These are phyloP conservation scores for Aspergillus uvarum DNA, from an alignment of 2,329 filamentous ascomycete species.

Conservation along the genomic window DNA sequence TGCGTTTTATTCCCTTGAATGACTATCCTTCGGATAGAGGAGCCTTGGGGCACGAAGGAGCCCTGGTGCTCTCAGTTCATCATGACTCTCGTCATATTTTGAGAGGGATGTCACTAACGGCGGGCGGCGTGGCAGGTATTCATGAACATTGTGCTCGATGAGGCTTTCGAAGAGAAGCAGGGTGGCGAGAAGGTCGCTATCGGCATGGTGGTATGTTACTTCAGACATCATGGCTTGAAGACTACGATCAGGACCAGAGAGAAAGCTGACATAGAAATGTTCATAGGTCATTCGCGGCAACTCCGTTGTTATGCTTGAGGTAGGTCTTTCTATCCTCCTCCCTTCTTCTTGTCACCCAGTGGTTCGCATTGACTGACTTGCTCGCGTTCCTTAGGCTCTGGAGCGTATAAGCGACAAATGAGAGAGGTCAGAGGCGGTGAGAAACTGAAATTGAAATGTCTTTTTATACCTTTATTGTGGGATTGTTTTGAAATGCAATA, in stretches of 20 bases:
- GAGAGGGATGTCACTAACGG: too few relatives aligned
- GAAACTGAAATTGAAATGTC: slow-evolving; percentile 19
- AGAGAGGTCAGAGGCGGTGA: slow-evolving; percentile 13
- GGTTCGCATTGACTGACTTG: neutral
- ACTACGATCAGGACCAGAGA: neutral
- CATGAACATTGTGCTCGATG: slow-evolving; percentile 95
- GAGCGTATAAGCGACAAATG: slow-evolving; percentile 47
- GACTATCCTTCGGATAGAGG: too few relatives aligned
- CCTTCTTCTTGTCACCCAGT: neutral
- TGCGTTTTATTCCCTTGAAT: slow-evolving; percentile 49
- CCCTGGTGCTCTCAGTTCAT: neutral
- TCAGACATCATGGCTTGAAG: neutral
- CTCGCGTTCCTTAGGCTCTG: slow-evolving; percentile 31
- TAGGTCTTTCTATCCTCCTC: slow-evolving; percentile 17
- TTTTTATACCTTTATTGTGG: slow-evolving; percentile 23
- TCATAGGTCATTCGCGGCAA: slow-evolving; percentile 88
- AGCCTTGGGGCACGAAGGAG: too few relatives aligned
- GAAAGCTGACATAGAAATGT: slow-evolving; percentile 13
- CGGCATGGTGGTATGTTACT: slow-evolving; percentile 77
- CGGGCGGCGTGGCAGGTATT: slow-evolving; percentile 67
- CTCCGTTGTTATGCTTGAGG: slow-evolving; percentile 97
- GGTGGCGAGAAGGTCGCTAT: slow-evolving; percentile 86
- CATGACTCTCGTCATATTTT: neutral
- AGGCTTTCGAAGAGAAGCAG: slow-evolving; percentile 91
- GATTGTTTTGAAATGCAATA: slow-evolving; percentile 30